Percentiles rank a stretch among this genome's conserved stretches.
Conservation (phyloP, 169 alveolate genomes). For the Eimeria necatrix region DNA sequence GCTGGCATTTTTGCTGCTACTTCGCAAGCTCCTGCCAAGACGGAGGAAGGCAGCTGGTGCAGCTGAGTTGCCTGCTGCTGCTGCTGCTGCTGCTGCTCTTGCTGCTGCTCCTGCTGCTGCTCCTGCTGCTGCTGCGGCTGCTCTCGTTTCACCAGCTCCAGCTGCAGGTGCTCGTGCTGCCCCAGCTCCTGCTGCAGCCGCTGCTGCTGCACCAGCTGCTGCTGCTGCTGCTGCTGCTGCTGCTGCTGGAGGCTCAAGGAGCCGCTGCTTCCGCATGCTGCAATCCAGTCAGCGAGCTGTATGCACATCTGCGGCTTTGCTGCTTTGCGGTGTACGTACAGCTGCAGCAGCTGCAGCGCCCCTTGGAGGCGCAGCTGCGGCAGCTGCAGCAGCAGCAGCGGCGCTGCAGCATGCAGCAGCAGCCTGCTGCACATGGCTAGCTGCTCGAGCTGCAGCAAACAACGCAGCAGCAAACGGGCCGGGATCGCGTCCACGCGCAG, state of each 20-base stretch:
- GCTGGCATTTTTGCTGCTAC: slow-evolving; percentile 30
- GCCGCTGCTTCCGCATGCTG: not conserved
- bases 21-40: slow-evolving; percentile 11
- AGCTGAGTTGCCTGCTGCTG: not conserved
- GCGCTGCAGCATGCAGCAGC: slow-evolving; percentile 78
- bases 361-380: slow-evolving; percentile 41
- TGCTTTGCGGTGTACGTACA: slow-evolving; percentile 59
- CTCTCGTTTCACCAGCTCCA: too few species aligned
- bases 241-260: not conserved
- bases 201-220: not conserved
- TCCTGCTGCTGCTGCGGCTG: not conserved
- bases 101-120: not conserved
- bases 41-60: not conserved
- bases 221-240: slow-evolving; percentile 26
- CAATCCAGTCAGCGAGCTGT: slow-evolving; percentile 10
- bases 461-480: slow-evolving; percentile 17
- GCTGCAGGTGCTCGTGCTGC: not conserved
- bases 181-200: not conserved
- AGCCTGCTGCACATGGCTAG: slow-evolving; percentile 66
- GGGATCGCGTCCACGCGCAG: slow-evolving; percentile 62
- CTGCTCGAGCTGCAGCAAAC: slow-evolving; percentile 29
- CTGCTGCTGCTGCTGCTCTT: not conserved
- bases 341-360: slow-evolving; percentile 46
- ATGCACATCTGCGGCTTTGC: not conserved
- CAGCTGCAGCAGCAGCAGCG: slow-evolving; percentile 75